phyloP scores from a whole-genome alignment of 2,329 filamentous ascomycete species.

The Anthostomella pinea region DNA sequence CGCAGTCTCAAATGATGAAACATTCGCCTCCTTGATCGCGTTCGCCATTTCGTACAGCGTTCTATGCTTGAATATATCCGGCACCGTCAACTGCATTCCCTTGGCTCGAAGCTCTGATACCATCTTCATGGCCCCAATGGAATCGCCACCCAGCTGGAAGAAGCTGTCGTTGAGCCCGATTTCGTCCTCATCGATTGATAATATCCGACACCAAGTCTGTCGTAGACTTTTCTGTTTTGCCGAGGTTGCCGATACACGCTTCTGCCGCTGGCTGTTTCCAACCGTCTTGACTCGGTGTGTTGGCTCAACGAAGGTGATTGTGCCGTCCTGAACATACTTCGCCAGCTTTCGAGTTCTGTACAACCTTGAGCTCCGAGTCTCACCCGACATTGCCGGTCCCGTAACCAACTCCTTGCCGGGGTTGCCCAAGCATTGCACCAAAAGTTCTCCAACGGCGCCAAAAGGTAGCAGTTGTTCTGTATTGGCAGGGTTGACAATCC shows the following conservation, averaged over 20 bases:
- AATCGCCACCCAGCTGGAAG: conserved; percentile 60
- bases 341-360: conserved; percentile 42
- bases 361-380: conserved; percentile 24
- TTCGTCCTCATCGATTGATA: conserved; percentile 41
- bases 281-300: conserved; percentile 11
- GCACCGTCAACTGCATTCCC: conserved; percentile 49
- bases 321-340: conserved; percentile 33
- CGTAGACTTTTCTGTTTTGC: conserved; percentile 43
- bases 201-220: conserved; percentile 46
- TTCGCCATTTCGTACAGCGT: conserved; percentile 52
- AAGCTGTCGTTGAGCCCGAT: conserved; percentile 57
- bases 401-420: conserved; percentile 25
- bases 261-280: conserved; percentile 16
- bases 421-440: conserved; percentile 34
- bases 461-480: conserved; percentile 35
- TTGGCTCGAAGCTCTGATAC: conserved; percentile 52
- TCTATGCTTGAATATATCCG: conserved; percentile 51
- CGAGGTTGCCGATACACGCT: conserved; percentile 38
- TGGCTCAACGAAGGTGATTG: conserved; percentile 30
- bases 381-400: conserved; percentile 29
- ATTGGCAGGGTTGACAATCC: conserved; percentile 40
- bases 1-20: conserved; percentile 8
- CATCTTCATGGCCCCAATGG: conserved; percentile 59
- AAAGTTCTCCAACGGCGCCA: conserved; percentile 43
- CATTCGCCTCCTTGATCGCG: conserved; percentile 38